Evolutionary conservation across 805 yeast genomes (phyloP).

Genomic region (Saccharomyces jurei): DNA sequence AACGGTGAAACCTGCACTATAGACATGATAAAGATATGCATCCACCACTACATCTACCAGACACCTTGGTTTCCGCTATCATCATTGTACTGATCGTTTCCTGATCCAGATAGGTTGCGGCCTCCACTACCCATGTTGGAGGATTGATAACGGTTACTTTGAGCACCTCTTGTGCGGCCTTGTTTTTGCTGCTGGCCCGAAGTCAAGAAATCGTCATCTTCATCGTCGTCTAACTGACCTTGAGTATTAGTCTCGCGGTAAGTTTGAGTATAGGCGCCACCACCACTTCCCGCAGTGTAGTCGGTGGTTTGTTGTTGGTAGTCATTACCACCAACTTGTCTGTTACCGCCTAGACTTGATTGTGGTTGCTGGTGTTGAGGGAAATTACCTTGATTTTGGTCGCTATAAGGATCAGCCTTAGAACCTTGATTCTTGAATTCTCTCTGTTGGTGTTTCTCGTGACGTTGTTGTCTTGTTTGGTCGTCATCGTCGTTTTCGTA

Average conservation of each 20-base stretch:
- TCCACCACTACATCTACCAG: neutral
- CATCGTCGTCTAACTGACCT: neutral
- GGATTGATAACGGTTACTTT: neutral
- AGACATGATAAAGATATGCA: neutral
- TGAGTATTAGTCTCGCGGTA: neutral
- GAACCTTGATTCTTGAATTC: neutral
- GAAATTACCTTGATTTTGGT: neutral
- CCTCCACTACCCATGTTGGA: neutral
- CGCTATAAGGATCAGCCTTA: neutral
- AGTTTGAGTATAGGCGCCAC: neutral
- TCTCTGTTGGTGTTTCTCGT: constrained; percentile 5
- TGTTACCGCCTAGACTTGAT: neutral
- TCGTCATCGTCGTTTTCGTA: constrained; percentile 5
- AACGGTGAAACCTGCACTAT: neutral
- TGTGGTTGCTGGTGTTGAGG: constrained; percentile 4
- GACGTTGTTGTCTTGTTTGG: constrained; percentile 5
- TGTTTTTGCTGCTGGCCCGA: neutral
- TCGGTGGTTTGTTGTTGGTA: neutral
- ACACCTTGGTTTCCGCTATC: neutral
- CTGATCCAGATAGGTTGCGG: neutral
- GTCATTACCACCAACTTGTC: constrained; percentile 1
- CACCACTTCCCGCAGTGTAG: neutral
- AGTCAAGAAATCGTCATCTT: neutral
- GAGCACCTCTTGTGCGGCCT: neutral
- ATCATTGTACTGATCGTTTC: neutral